Evolutionary conservation across 106 monocot genomes (phyloP).

Genomic region (Ottelia alismoides): DNA sequence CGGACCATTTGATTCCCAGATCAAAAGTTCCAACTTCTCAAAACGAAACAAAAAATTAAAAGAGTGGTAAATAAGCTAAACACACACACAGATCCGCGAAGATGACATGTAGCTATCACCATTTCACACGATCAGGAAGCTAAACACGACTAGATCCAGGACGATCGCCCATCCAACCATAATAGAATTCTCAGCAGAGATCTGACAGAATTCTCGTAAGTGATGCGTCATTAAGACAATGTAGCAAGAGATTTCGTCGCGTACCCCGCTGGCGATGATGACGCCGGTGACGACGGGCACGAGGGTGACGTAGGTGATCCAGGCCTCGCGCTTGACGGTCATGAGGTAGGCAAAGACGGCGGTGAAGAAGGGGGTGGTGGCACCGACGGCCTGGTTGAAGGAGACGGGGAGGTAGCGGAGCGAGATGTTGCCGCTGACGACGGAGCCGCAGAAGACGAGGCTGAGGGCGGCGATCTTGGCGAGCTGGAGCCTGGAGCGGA

Average conservation of each 20-base stretch:
- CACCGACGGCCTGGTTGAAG: constrained; percentile 24
- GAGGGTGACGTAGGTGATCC: constrained; percentile 20
- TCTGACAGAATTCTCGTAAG: neutral
- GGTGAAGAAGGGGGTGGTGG: constrained; percentile 25
- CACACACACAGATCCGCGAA: too few relatives aligned
- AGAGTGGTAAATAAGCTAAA: too few relatives aligned
- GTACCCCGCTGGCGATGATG: constrained; percentile 22
- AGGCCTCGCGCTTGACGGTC: constrained; percentile 12
- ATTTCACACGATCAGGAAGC: neutral
- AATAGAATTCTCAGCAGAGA: too few relatives aligned
- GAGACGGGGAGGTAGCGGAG: constrained; percentile 23
- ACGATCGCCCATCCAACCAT: neutral
- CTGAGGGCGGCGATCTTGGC: constrained; percentile 18
- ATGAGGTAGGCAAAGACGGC: constrained; percentile 20
- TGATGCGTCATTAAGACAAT: neutral
- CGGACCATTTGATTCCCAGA: too few relatives aligned
- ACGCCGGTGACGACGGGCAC: constrained; percentile 20
- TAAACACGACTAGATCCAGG: neutral
- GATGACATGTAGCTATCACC: too few relatives aligned
- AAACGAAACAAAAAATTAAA: too few relatives aligned
- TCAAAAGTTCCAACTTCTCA: too few relatives aligned
- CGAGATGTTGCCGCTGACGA: constrained; percentile 21
- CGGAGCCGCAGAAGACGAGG: constrained; percentile 23
- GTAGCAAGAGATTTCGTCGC: neutral
- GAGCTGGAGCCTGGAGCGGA: constrained; percentile 13